A percentile compares a stretch with the other conserved stretches of the same genome.
These are phyloP conservation scores for Podosphaera fusca DNA, from an alignment of 2,329 filamentous ascomycete species.

Conservation along the genomic window DNA sequence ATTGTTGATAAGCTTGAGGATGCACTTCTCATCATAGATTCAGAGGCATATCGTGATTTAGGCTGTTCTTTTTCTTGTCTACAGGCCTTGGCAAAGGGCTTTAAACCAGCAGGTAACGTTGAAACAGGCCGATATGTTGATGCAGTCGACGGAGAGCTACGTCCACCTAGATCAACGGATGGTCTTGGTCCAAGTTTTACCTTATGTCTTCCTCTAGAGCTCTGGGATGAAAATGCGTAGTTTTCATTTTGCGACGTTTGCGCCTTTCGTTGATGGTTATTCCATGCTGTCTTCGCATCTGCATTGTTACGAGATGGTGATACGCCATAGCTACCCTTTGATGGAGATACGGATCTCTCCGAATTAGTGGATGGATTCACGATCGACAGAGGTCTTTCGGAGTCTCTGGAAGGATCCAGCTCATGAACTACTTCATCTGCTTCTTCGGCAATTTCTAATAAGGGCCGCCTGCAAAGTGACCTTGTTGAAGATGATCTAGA, in stretches of 20 bases:
- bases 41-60: constrained; percentile 17
- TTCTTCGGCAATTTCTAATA: constrained; percentile 89
- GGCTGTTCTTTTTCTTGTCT: constrained; percentile 25
- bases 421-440: constrained; percentile 39
- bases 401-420: constrained; percentile 21
- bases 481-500: constrained; percentile 70
- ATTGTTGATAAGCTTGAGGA: constrained; percentile 5
- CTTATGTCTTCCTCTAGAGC: constrained; percentile 41
- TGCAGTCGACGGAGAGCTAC: constrained; percentile 31
- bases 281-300: background rate
- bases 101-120: constrained; percentile 59
- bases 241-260: constrained; percentile 29
- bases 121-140: constrained; percentile 47
- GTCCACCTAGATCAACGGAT: constrained; percentile 43
- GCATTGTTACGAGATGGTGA: background rate
- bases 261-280: constrained; percentile 11
- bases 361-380: constrained; percentile 8
- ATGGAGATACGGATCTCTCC: constrained; percentile 4
- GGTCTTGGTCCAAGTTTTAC: constrained; percentile 76
- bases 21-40: constrained; percentile 12
- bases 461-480: constrained; percentile 49
- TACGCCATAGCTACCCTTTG: background rate
- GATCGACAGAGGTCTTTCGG: constrained; percentile 20
- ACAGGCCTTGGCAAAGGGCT: constrained; percentile 35
- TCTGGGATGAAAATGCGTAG: constrained; percentile 26